A percentile compares a stretch with the other conserved stretches of the same genome.
Evolutionary conservation across 768 basidiomycete species (phyloP).

Genomic region (Serendipita vermifera): DNA sequence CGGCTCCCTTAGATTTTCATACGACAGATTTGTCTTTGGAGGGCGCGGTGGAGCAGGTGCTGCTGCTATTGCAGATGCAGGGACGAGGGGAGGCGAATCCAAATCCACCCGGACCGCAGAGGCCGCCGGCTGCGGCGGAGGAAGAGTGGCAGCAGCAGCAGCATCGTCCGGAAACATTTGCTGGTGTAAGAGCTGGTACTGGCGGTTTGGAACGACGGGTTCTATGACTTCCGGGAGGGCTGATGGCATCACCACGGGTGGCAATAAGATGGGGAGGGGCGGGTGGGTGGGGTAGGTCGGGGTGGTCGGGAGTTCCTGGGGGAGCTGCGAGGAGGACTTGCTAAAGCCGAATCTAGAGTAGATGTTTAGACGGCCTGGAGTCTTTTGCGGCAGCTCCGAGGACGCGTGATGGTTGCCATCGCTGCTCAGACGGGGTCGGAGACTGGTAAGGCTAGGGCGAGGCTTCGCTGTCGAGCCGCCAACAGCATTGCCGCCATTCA

Average conservation of each 20-base stretch:
- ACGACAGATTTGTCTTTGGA: not conserved
- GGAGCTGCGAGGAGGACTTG: slow-evolving; percentile 8
- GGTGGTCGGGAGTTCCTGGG: not conserved
- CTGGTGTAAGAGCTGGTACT: not conserved
- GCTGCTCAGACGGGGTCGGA: slow-evolving; percentile 2
- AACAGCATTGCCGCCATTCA: too few relatives aligned
- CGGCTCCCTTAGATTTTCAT: too few relatives aligned
- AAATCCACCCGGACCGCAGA: not conserved
- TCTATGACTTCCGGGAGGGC: not conserved
- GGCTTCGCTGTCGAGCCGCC: too few relatives aligned
- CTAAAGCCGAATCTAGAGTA: slow-evolving; percentile 4
- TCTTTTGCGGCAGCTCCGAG: too few relatives aligned
- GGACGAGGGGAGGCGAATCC: not conserved
- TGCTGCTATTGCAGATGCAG: not conserved
- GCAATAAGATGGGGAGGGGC: not conserved
- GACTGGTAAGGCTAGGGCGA: too few relatives aligned
- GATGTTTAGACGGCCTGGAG: too few relatives aligned
- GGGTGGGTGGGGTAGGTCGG: not conserved
- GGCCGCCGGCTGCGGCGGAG: not conserved
- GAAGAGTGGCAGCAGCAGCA: not conserved
- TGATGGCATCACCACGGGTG: not conserved
- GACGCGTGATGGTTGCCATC: too few relatives aligned
- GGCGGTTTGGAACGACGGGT: not conserved
- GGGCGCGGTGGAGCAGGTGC: not conserved
- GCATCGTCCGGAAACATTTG: not conserved